Evolutionary conservation across 169 alveolate genomes (phyloP).

Genomic region (Cryptosporidium baileyi): DNA sequence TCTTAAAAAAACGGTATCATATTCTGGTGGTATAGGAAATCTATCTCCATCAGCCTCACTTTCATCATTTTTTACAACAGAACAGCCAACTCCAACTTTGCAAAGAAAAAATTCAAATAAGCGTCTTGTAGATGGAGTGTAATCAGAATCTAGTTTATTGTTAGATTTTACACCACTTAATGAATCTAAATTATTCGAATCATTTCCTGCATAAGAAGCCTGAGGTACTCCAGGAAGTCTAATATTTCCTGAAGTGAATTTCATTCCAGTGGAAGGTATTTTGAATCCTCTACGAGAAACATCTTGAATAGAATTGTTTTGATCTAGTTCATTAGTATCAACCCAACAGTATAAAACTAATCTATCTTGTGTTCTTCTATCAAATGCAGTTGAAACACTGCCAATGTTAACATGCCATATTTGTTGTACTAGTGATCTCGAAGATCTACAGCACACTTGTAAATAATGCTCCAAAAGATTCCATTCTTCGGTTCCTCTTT

Average conservation of each 20-base stretch:
- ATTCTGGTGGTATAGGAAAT: constrained; percentile 78
- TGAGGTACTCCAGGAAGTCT: constrained; percentile 74
- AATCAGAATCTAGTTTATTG: constrained; percentile 63
- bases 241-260: constrained; percentile 86
- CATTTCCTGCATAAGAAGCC: background rate
- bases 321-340: constrained; percentile 82
- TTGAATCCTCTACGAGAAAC: constrained; percentile 86
- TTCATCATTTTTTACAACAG: constrained; percentile 79
- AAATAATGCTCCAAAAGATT: constrained; percentile 55
- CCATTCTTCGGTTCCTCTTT: constrained; percentile 69
- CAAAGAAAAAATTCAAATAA: constrained; percentile 85
- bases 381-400: constrained; percentile 50
- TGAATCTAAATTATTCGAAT: background rate
- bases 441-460: constrained; percentile 65
- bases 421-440: constrained; percentile 58
- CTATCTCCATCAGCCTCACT: constrained; percentile 78
- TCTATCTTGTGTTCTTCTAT: constrained; percentile 73
- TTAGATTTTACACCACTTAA: background rate
- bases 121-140: constrained; percentile 69
- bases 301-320: constrained; percentile 85
- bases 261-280: constrained; percentile 82
- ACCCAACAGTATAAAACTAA: constrained; percentile 83
- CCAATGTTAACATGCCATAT: constrained; percentile 64
- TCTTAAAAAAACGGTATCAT: constrained; percentile 72
- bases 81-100: constrained; percentile 87